phyloP scores from a whole-genome alignment of 805 yeast genomes.

The Yamadazyma philogaea region DNA sequence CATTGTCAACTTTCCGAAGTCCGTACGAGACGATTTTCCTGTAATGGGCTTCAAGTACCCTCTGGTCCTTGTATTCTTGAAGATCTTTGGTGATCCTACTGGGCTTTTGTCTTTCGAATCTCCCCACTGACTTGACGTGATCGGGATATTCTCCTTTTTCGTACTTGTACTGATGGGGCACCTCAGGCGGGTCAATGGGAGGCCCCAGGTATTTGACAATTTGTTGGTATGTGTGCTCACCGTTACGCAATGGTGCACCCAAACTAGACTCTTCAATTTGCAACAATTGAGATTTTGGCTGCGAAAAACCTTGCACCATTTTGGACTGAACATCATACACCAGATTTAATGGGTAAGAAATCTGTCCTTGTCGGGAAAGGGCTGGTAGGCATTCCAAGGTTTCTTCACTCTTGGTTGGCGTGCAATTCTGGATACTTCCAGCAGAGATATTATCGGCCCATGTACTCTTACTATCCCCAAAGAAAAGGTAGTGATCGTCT shows the following conservation, averaged over 20 bases:
- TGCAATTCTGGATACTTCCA: background rate
- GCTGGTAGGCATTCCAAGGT: background rate
- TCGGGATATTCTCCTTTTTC: slow-evolving; percentile 3
- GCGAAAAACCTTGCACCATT: background rate
- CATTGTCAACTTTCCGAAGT: background rate
- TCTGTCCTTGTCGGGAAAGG: background rate
- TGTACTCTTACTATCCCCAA: background rate
- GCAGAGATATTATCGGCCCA: background rate
- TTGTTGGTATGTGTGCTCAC: background rate
- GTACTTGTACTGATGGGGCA: slow-evolving; percentile 1
- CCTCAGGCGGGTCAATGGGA: background rate
- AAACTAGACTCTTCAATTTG: background rate
- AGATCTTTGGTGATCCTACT: slow-evolving; percentile 4
- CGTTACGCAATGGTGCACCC: background rate
- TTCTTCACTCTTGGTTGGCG: background rate
- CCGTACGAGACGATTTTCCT: background rate
- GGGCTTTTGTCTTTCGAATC: slow-evolving; percentile 5
- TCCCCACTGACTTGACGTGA: background rate
- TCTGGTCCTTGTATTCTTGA: background rate
- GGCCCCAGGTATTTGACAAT: background rate
- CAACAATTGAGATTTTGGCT: background rate
- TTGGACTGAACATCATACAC: background rate
- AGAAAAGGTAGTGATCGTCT: background rate
- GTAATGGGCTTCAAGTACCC: background rate
- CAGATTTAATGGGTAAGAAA: background rate